Evolutionary conservation across 2,329 filamentous ascomycete species (phyloP).

Genomic region (Pseudogymnoascus pannorum): DNA sequence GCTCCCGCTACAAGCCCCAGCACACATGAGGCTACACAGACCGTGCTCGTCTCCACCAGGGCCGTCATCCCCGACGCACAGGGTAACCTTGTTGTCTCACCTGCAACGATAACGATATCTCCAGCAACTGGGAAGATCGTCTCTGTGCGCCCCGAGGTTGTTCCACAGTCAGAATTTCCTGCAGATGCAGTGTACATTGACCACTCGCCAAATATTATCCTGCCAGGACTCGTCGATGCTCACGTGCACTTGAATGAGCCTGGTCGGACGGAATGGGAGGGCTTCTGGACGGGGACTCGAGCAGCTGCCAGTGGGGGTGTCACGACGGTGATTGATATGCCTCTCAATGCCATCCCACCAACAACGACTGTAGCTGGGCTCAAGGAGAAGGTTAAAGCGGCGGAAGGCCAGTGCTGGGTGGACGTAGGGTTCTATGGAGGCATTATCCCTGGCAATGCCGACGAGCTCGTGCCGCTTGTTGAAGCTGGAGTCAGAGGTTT

Average conservation of each 20-base stretch:
- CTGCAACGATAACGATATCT: conserved; percentile 78
- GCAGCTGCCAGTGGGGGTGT: conserved; percentile 94
- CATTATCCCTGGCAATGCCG: conserved; percentile 80
- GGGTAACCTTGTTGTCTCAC: conserved; percentile 56
- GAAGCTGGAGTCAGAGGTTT: conserved; percentile 85
- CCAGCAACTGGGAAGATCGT: conserved; percentile 75
- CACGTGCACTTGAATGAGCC: conserved; percentile 98
- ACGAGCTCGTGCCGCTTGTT: conserved; percentile 72
- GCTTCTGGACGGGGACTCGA: conserved; percentile 88
- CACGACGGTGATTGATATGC: conserved; percentile 97
- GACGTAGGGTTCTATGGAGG: conserved; percentile 98
- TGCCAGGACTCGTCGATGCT: conserved; percentile 90
- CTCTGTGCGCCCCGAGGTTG: conserved; percentile 62
- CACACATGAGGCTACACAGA: conserved; percentile 23
- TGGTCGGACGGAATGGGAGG: conserved; percentile 95
- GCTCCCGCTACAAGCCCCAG: background rate
- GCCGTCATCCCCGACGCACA: conserved; percentile 69
- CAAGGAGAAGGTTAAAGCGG: conserved; percentile 77
- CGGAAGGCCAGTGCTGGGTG: conserved; percentile 86
- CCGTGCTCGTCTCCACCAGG: conserved; percentile 75
- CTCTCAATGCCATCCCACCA: conserved; percentile 90
- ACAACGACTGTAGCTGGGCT: conserved; percentile 83
- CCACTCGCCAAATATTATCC: conserved; percentile 74
- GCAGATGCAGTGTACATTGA: conserved; percentile 66
- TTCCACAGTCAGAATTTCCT: conserved; percentile 72